Conservation (phyloP, 306 rosid species). For the Vigna trinervia region DNA sequence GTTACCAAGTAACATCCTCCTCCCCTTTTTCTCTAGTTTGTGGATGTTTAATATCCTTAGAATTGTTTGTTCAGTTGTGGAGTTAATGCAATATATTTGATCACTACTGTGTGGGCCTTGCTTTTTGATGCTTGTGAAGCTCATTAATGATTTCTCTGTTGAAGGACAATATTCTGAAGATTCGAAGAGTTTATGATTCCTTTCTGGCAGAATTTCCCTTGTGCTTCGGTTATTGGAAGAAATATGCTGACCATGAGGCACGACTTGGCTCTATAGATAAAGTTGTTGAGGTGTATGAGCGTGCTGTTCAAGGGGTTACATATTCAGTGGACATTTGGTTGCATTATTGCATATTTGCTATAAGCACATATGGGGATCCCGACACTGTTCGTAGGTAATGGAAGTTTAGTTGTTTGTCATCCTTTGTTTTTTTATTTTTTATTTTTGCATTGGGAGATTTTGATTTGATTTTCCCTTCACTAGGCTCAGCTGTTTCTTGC, state of each 20-base stretch:
- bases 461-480: constrained; percentile 55
- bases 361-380: constrained; percentile 90
- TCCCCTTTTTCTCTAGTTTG: neutral
- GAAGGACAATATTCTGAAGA: constrained; percentile 85
- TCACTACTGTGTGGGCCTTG: neutral
- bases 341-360: constrained; percentile 97
- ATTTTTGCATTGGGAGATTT: constrained; percentile 52
- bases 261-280: constrained; percentile 82
- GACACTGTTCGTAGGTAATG: constrained; percentile 95
- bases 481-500: constrained; percentile 62
- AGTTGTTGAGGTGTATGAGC: constrained; percentile 96
- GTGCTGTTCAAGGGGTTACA: constrained; percentile 96
- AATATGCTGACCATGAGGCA: constrained; percentile 98
- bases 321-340: constrained; percentile 99
- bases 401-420: constrained; percentile 44
- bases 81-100: neutral
- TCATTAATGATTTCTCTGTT: constrained; percentile 42
- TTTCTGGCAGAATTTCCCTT: constrained; percentile 94
- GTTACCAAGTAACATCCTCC: neutral
- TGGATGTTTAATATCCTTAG: constrained; percentile 1
- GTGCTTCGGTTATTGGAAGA: constrained; percentile 99
- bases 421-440: neutral
- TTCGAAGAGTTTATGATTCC: constrained; percentile 90
- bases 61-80: constrained; percentile 4
- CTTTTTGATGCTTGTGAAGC: constrained; percentile 13